Conservation (phyloP, 345 rosid species). For the Eucalyptus lansdowneana region DNA sequence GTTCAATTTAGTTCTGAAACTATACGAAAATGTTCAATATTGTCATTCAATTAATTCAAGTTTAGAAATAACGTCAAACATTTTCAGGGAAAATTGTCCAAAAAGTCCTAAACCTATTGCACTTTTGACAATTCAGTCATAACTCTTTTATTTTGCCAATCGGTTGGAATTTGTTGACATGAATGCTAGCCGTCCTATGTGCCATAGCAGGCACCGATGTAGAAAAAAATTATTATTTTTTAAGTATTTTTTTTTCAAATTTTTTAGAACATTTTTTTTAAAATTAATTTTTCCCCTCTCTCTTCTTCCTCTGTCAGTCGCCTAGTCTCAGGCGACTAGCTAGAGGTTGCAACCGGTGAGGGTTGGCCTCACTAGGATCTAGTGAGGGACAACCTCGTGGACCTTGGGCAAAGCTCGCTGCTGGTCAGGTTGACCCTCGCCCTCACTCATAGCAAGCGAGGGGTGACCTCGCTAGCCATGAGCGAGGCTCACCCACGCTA, state of each 20-base stretch:
- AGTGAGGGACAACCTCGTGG: too few relatives aligned
- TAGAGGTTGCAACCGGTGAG: too few relatives aligned
- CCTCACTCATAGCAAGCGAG: too few relatives aligned
- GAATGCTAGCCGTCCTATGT: accelerated
- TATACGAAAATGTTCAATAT: background rate
- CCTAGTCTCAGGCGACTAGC: accelerated
- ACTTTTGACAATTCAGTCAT: accelerated
- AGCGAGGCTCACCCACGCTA: accelerated
- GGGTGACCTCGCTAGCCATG: accelerated
- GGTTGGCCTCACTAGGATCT: too few relatives aligned
- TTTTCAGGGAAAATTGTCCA: too few relatives aligned
- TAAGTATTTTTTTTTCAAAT: accelerated
- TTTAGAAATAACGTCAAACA: accelerated
- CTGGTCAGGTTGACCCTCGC: accelerated
- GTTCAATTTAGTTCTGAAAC: accelerated
- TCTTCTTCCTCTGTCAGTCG: accelerated
- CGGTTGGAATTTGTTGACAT: too few relatives aligned
- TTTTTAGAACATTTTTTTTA: too few relatives aligned
- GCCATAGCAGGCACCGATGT: accelerated
- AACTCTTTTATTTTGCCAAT: too few relatives aligned
- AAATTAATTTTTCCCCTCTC: too few relatives aligned
- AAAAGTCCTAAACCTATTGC: too few relatives aligned
- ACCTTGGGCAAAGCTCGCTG: accelerated
- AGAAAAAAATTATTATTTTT: too few relatives aligned
- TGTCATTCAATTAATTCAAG: background rate